Percentiles rank a stretch among this genome's conserved stretches.
These are phyloP conservation scores for Plantago major DNA, from an alignment of 257 asterid species.

Conservation along the genomic window DNA sequence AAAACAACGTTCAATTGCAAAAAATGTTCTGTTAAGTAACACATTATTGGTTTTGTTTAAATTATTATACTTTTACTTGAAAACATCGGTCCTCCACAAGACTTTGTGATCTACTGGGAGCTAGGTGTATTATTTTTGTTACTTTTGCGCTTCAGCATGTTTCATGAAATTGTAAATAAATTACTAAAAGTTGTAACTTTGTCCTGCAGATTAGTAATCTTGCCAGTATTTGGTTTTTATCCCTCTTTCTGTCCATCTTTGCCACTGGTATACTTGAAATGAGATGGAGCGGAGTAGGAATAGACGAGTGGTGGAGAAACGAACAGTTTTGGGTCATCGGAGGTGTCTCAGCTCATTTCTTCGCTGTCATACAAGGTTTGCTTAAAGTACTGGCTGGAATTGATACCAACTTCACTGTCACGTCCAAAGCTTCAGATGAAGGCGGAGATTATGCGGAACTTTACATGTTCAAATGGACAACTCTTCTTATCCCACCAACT, in stretches of 20 bases:
- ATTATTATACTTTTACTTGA: too few species aligned
- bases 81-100: too few species aligned
- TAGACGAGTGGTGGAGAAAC: slow-evolving; percentile 99
- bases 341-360: slow-evolving; percentile 89
- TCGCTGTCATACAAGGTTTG: slow-evolving; percentile 90
- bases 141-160: not conserved
- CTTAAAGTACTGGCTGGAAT: slow-evolving; percentile 98
- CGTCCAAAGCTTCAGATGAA: slow-evolving; percentile 89
- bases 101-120: too few species aligned
- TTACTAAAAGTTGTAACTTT: not conserved
- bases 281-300: slow-evolving; percentile 98
- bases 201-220: slow-evolving; percentile 80
- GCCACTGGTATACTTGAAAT: slow-evolving; percentile 96
- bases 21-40: too few species aligned
- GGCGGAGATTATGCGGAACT: slow-evolving; percentile 91
- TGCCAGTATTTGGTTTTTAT: slow-evolving; percentile 90
- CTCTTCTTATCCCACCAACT: slow-evolving; percentile 88
- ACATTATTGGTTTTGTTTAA: too few species aligned
- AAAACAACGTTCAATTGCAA: too few species aligned
- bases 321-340: slow-evolving; percentile 99
- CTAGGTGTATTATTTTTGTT: not conserved
- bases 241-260: slow-evolving; percentile 92
- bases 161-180: not conserved
- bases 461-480: slow-evolving; percentile 96
- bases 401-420: slow-evolving; percentile 94